Evolutionary conservation across 1,139 yeast genomes (phyloP).

Genomic region (Keqinozyma sinolaborantium): DNA sequence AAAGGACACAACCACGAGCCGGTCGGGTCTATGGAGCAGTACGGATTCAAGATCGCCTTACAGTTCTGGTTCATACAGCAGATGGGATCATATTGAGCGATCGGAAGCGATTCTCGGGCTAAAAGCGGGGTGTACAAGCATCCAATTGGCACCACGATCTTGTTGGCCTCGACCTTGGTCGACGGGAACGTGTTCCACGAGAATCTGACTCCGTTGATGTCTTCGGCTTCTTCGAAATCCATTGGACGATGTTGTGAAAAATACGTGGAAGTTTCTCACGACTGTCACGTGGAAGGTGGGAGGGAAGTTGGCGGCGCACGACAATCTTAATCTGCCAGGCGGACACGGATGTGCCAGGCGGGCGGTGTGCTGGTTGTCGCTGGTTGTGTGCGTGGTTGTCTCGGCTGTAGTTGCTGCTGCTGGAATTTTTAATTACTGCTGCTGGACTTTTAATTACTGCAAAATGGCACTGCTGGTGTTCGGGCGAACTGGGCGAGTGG

Average conservation of each 20-base stretch:
- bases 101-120: slow-evolving; percentile 71
- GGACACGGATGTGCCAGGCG: too few species aligned
- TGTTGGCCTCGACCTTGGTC: slow-evolving; percentile 84
- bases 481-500: too few species aligned
- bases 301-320: too few species aligned
- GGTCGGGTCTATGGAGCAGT: slow-evolving; percentile 77
- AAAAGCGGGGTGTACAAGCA: slow-evolving; percentile 91
- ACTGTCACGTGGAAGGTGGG: too few species aligned
- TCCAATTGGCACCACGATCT: slow-evolving; percentile 93
- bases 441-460: too few species aligned
- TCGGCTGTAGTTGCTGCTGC: too few species aligned
- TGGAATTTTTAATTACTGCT: too few species aligned
- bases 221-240: slow-evolving; percentile 52
- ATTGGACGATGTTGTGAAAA: slow-evolving; percentile 12
- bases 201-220: slow-evolving; percentile 47
- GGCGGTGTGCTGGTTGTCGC: too few species aligned
- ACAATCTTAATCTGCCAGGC: too few species aligned
- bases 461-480: too few species aligned
- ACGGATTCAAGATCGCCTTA: slow-evolving; percentile 85
- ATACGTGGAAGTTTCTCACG: neutral
- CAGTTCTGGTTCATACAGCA: slow-evolving; percentile 78
- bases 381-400: too few species aligned
- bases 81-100: slow-evolving; percentile 88
- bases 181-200: slow-evolving; percentile 66
- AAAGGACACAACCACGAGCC: slow-evolving; percentile 90